phyloP scores from a whole-genome alignment of 768 basidiomycete genomes.

The Mycena kentingensis region DNA sequence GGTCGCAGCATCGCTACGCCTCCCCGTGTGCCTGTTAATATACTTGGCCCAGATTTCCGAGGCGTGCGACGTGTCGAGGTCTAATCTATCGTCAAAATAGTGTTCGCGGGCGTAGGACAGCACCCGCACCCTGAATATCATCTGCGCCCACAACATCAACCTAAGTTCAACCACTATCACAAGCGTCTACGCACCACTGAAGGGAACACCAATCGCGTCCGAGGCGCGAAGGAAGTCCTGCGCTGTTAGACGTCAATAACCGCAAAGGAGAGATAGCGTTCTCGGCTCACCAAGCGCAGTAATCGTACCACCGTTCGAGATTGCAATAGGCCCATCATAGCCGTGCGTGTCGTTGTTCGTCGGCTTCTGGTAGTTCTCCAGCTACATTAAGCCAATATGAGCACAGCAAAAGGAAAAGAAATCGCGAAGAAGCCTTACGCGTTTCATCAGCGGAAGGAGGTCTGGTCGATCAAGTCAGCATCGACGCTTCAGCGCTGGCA shows the following conservation, averaged over 20 bases:
- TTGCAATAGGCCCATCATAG: constrained; percentile 73
- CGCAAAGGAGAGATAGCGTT: background rate
- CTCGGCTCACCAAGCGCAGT: constrained; percentile 41
- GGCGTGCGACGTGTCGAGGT: constrained; percentile 59
- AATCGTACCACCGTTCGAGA: constrained; percentile 68
- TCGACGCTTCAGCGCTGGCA: background rate
- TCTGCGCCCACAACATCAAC: constrained; percentile 36
- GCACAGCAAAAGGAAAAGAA: background rate
- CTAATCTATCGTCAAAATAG: constrained; percentile 28
- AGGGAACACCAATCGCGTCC: constrained; percentile 62
- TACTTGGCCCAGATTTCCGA: constrained; percentile 79
- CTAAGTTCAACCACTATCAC: background rate
- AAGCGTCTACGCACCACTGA: constrained; percentile 50
- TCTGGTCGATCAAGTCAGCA: constrained; percentile 38
- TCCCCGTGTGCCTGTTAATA: constrained; percentile 72
- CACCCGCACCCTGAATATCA: constrained; percentile 55
- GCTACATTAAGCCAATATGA: constrained; percentile 31
- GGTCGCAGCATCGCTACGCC: constrained; percentile 71
- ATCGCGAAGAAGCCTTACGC: constrained; percentile 40
- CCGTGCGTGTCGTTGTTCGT: constrained; percentile 67
- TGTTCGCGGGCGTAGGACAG: background rate
- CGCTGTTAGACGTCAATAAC: constrained; percentile 31
- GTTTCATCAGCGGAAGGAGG: constrained; percentile 71
- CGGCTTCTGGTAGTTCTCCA: constrained; percentile 80
- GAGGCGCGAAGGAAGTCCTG: constrained; percentile 70